phyloP scores from a whole-genome alignment of 345 rosid genomes.

The Laguncularia racemosa region DNA sequence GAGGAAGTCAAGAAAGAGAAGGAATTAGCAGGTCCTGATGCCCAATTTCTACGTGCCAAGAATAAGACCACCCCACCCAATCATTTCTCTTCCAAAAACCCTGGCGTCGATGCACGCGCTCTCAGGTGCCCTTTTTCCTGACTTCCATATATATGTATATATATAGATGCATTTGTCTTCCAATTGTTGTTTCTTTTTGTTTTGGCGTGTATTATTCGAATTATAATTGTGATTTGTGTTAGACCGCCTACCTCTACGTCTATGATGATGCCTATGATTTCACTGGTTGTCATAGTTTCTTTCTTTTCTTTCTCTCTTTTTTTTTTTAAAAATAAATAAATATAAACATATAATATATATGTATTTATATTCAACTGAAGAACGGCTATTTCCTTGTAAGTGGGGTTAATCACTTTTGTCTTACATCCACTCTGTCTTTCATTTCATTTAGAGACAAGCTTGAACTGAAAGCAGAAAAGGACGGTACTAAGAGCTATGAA shows the following conservation, averaged over 20 bases:
- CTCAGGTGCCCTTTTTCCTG: constrained; percentile 29
- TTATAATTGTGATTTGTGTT: neutral
- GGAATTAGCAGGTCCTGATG: constrained; percentile 45
- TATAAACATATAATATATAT: no score
- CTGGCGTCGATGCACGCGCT: constrained; percentile 80
- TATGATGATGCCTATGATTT: no score
- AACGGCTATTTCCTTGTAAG: neutral
- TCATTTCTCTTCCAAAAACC: constrained; percentile 55
- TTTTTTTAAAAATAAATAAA: no score
- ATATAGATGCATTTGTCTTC: no score
- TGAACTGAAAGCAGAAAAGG: constrained; percentile 75
- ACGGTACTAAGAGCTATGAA: constrained; percentile 75
- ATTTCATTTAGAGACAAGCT: constrained; percentile 65
- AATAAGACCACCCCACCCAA: constrained; percentile 38
- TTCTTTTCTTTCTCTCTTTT: no score
- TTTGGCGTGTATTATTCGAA: neutral
- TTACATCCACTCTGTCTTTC: neutral
- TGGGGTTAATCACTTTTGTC: neutral
- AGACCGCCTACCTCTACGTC: no score
- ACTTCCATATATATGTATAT: neutral
- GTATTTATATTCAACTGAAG: no score
- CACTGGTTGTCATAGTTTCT: no score
- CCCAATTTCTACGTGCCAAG: constrained; percentile 74
- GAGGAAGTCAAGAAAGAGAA: constrained; percentile 69
- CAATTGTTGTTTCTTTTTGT: neutral